Percentiles rank a stretch among this genome's conserved stretches.
phyloP scores from a whole-genome alignment of 2,329 filamentous ascomycete species.

The Hawksworthiomyces lignivorus region DNA sequence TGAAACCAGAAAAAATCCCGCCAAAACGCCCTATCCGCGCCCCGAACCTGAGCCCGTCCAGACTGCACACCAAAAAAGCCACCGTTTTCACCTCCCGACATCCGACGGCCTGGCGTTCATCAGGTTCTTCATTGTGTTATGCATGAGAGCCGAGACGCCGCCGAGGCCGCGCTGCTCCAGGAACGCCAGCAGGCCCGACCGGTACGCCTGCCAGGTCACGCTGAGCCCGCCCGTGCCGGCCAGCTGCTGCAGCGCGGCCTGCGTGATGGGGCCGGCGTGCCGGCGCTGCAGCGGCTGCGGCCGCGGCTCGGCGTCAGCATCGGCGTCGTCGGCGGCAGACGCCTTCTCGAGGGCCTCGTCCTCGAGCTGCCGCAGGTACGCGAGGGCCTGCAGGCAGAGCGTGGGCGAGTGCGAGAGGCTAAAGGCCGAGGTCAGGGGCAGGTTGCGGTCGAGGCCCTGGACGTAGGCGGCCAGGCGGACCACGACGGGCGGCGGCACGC shows the following conservation, averaged over 20 bases:
- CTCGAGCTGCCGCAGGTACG: constrained; percentile 48
- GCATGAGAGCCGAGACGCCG: constrained; percentile 66
- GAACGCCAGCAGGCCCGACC: constrained; percentile 61
- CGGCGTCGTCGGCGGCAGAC: constrained; percentile 15
- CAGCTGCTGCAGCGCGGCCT: constrained; percentile 55
- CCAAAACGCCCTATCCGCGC: too few species aligned
- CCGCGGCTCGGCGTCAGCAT: background rate
- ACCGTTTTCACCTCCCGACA: too few species aligned
- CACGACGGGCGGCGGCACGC: constrained; percentile 38
- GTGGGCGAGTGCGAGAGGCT: constrained; percentile 52
- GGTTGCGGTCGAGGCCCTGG: constrained; percentile 35
- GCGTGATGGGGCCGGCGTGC: constrained; percentile 63
- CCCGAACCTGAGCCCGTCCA: too few species aligned
- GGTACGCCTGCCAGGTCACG: constrained; percentile 67
- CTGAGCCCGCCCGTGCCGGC: constrained; percentile 57
- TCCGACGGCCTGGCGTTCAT: constrained; percentile 34
- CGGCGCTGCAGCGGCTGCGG: constrained; percentile 31
- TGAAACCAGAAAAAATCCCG: too few species aligned
- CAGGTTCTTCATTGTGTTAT: constrained; percentile 72
- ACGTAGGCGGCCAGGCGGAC: constrained; percentile 41
- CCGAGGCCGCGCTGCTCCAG: constrained; percentile 55
- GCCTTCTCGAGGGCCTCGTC: constrained; percentile 39
- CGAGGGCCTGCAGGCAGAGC: constrained; percentile 47
- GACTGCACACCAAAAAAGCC: too few species aligned
- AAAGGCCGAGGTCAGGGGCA: constrained; percentile 43